Percentiles rank a stretch among this genome's conserved stretches.
phyloP scores from a whole-genome alignment of 192 early-diverging fungal species.

The Allomyces macrogynus region DNA sequence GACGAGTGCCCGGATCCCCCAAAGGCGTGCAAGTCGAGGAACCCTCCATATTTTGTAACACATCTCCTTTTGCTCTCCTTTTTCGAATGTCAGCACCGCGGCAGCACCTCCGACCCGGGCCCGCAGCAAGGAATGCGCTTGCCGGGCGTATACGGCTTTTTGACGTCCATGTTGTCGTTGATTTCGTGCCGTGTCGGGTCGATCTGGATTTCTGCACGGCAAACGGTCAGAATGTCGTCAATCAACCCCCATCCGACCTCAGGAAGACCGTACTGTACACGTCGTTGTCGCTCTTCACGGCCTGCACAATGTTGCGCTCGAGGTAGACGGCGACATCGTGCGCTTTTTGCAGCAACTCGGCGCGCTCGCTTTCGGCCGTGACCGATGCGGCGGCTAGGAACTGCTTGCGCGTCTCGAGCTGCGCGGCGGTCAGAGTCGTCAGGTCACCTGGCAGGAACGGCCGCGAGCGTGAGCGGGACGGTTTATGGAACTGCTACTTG shows the following conservation, averaged over 20 bases:
- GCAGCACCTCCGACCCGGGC: not conserved
- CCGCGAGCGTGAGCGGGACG: too few species aligned
- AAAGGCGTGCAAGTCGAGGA: too few species aligned
- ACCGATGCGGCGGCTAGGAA: not conserved
- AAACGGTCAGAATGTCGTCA: too few species aligned
- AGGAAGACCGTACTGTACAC: not conserved
- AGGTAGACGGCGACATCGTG: not conserved
- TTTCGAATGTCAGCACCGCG: not conserved
- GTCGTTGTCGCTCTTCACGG: not conserved
- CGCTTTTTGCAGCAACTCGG: not conserved
- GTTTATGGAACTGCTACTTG: too few species aligned
- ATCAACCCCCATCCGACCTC: too few species aligned
- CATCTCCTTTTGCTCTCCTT: too few species aligned
- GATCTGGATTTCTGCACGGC: not conserved
- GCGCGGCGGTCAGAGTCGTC: not conserved
- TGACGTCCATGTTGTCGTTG: not conserved
- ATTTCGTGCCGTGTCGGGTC: not conserved
- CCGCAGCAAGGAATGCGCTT: not conserved
- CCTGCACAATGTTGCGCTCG: not conserved
- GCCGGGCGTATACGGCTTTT: not conserved
- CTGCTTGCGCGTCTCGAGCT: not conserved
- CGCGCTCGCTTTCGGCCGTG: not conserved
- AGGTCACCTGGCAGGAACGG: conserved; percentile 3
- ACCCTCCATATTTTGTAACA: too few species aligned
- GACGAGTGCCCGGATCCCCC: too few species aligned